These are phyloP conservation scores for Apiosordaria backusii DNA, from an alignment of 495 filamentous ascomycete species.

Conservation along the genomic window DNA sequence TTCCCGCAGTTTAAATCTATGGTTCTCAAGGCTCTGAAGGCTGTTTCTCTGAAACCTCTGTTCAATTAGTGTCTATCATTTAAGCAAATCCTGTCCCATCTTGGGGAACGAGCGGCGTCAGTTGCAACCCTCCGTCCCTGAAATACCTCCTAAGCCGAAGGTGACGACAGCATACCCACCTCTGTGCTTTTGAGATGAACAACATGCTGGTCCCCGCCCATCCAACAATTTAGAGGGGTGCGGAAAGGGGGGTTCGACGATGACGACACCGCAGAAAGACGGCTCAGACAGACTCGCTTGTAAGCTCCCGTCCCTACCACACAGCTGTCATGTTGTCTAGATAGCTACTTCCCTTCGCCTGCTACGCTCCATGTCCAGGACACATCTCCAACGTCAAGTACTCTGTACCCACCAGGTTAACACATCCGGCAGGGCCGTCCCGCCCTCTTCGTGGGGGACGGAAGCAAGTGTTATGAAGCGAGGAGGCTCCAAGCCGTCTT, in stretches of 20 bases:
- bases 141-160: neutral
- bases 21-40: neutral
- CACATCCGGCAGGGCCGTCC: conserved; percentile 17
- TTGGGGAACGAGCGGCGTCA: neutral
- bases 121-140: neutral
- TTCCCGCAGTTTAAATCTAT: neutral
- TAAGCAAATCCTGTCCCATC: neutral
- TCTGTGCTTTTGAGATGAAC: no score
- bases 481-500: neutral
- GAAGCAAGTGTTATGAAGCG: neutral
- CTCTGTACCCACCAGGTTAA: conserved; percentile 13
- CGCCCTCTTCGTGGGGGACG: conserved; percentile 3
- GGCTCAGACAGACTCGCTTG: neutral
- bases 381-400: neutral
- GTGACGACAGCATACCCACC: neutral
- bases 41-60: neutral
- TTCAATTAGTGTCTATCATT: neutral
- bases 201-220: no score
- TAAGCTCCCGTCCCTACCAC: conserved; percentile 4
- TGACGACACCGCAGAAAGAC: neutral
- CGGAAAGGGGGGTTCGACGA: neutral
- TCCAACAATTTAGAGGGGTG: no score
- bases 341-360: neutral
- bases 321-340: neutral
- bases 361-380: neutral